phyloP scores from a whole-genome alignment of 345 rosid genomes.

The Physaria fendleri region DNA sequence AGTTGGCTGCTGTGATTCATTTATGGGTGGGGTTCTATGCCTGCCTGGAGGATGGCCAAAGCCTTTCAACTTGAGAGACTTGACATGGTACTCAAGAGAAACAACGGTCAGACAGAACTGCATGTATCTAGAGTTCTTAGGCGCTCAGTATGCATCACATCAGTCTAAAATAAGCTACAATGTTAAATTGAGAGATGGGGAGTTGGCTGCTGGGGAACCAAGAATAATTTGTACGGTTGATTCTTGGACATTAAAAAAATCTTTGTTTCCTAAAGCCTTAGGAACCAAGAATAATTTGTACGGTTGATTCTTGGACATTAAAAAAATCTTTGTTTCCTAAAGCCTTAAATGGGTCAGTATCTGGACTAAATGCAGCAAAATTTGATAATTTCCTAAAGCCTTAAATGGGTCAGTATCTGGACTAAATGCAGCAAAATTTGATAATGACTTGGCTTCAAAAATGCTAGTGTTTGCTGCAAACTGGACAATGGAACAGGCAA shows the following conservation, averaged over 20 bases:
- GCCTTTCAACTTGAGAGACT: too few relatives aligned
- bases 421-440: slow-evolving; percentile 8
- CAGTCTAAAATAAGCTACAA: slow-evolving; percentile 25
- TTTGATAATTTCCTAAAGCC: too few relatives aligned
- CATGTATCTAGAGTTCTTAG: slow-evolving; percentile 72
- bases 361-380: too few relatives aligned
- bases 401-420: slow-evolving; percentile 18
- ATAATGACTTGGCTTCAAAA: slow-evolving; percentile 35
- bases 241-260: slow-evolving; percentile 25
- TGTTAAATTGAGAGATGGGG: slow-evolving; percentile 17
- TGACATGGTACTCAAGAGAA: slow-evolving; percentile 60
- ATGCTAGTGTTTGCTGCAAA: slow-evolving; percentile 63
- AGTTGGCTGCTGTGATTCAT: too few relatives aligned
- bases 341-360: too few relatives aligned
- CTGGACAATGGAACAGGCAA: slow-evolving; percentile 86
- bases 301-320: slow-evolving; percentile 35
- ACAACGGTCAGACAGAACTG: slow-evolving; percentile 66
- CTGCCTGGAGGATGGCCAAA: too few relatives aligned
- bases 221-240: slow-evolving; percentile 31
- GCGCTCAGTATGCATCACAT: slow-evolving; percentile 49
- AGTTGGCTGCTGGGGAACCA: slow-evolving; percentile 22
- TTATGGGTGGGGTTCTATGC: too few relatives aligned
- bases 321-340: slow-evolving; percentile 38
- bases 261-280: slow-evolving; percentile 47
- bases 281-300: slow-evolving; percentile 18